Evolutionary conservation across 352 stramenopile genomes (phyloP).

Genomic region (Phytopythium aichiense): DNA sequence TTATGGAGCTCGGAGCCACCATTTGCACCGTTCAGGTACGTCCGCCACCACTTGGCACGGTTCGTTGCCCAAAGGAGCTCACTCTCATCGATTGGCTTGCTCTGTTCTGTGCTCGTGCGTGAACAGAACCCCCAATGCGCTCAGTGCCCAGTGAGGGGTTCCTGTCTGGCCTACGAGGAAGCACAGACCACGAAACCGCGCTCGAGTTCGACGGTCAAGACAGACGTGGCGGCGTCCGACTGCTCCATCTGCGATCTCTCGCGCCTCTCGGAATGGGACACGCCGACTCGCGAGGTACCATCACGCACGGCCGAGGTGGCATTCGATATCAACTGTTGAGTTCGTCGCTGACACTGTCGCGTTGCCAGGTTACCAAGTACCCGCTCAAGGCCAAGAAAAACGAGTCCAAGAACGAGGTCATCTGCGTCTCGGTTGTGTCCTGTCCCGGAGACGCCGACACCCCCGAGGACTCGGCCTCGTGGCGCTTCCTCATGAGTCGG

Average conservation of each 20-base stretch:
- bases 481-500: constrained; percentile 78
- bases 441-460: constrained; percentile 14
- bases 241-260: constrained; percentile 71
- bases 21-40: constrained; percentile 88
- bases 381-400: constrained; percentile 82
- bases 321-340: neutral
- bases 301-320: neutral
- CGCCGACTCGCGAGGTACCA: constrained; percentile 8
- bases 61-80: neutral
- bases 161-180: constrained; percentile 73
- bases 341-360: neutral
- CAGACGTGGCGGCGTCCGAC: neutral
- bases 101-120: neutral
- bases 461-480: constrained; percentile 19
- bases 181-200: constrained; percentile 5
- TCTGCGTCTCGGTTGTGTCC: constrained; percentile 71
- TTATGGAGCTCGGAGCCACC: constrained; percentile 99
- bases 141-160: constrained; percentile 54
- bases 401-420: constrained; percentile 68
- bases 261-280: constrained; percentile 52
- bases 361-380: constrained; percentile 63
- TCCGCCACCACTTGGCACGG: neutral
- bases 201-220: neutral
- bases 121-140: constrained; percentile 67
- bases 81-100: neutral